These are phyloP conservation scores for Aspergillus nidulans DNA, from an alignment of 495 filamentous ascomycete genomes.

Conservation along the genomic window DNA sequence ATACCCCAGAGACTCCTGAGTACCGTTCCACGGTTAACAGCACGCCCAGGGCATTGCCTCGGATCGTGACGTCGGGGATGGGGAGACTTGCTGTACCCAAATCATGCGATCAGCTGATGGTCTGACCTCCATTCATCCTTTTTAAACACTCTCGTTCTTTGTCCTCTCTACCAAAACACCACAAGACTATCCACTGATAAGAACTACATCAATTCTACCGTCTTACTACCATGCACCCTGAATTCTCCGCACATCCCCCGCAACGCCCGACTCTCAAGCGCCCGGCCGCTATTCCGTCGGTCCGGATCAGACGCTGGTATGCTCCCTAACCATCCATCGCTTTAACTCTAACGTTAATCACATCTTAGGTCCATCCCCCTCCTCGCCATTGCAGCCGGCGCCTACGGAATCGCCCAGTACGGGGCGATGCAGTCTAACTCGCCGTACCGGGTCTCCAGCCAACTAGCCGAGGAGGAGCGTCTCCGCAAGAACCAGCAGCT, in stretches of 20 bases:
- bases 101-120: background rate
- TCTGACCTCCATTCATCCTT: background rate
- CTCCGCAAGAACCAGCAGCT: slow-evolving; percentile 31
- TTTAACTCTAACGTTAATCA: background rate
- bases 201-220: background rate
- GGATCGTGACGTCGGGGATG: background rate
- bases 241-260: background rate
- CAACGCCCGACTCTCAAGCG: slow-evolving; percentile 5
- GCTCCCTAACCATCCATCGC: background rate
- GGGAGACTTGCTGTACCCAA: background rate
- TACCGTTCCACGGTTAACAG: too few species aligned
- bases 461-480: slow-evolving; percentile 31
- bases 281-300: background rate
- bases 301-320: slow-evolving; percentile 6
- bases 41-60: background rate
- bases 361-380: slow-evolving; percentile 30
- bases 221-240: slow-evolving; percentile 1
- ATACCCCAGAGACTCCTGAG: background rate
- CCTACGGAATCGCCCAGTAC: slow-evolving; percentile 27
- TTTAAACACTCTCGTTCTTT: background rate
- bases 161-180: background rate
- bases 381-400: slow-evolving; percentile 33
- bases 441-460: slow-evolving; percentile 1
- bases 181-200: background rate
- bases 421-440: slow-evolving; percentile 12